Base-by-base conservation (phyloP, 805 yeast species). In the Candida khao-thaluensis region DNA sequence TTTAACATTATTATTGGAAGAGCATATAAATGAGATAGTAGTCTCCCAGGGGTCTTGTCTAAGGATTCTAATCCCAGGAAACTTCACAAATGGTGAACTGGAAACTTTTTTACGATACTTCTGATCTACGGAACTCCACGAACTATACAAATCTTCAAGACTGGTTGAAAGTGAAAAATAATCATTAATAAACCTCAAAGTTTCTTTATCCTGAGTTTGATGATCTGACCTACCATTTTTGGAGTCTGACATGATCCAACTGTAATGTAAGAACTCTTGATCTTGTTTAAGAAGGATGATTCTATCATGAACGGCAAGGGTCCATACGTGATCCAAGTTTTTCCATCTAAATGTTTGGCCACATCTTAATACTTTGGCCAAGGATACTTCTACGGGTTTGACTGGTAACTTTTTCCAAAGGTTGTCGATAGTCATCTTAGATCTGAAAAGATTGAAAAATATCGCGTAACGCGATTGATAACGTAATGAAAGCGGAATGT, bases 41-140 rank as follows among this genome's bases (percentile, higher is more conserved):
- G 91, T 88, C 50, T 93, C 99, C 98, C 98, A 93, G 0, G 99
- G 98, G 48, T 91, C 96, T 59, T 93, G 98, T 25, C 90, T 72
- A 18, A 93, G 71, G 46, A 91, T 87, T 21, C 99, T 66, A 14
- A 91, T 80, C 0, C 97, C 98, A 3, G 68, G 68, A 40, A 79
- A 78, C 21, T 52, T 38, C 3, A 47, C 41, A 45, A 69, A 69
- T 2, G 71, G 67, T 3, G 66, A 52, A 14, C 35, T 45, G 54
- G 26, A 57, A 46, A 4, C 64, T 38, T 38, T 56, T 35, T 57
- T 60, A 32, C 56, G 57, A 51, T 80, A 82, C 59, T 14, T 66
- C 35, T 40, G 36, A 55, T 88, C 95, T 14, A 61, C 71, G 1
- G 46, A 41, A 2, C 71, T 48, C 96, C 98, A 90, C 14, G 73